A percentile compares a stretch with the other conserved stretches of the same genome.
Conservation (phyloP, 2,329 filamentous ascomycete species). For the Fusarium sp. region DNA sequence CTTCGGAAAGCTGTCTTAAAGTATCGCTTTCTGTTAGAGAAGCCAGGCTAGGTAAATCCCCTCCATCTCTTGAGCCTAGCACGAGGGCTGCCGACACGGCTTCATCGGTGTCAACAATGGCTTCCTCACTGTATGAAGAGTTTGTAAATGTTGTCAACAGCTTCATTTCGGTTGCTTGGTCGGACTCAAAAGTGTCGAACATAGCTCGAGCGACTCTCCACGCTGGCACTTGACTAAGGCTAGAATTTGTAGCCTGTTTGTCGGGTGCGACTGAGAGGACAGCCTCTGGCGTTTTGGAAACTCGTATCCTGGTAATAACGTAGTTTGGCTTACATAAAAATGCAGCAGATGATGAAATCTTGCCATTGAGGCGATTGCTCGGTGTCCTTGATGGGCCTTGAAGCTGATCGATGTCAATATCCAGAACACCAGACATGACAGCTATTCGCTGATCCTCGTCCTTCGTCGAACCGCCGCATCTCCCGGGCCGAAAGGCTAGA, state of each 20-base stretch:
- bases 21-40: constrained; percentile 42
- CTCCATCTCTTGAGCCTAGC: constrained; percentile 41
- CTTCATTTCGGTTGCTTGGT: background rate
- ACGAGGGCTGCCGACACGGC: constrained; percentile 52
- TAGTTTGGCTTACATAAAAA: constrained; percentile 45
- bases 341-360: constrained; percentile 26
- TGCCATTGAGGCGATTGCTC: constrained; percentile 20
- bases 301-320: constrained; percentile 26
- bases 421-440: constrained; percentile 35
- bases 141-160: constrained; percentile 12
- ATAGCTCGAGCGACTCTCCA: constrained; percentile 40
- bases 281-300: constrained; percentile 34
- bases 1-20: constrained; percentile 45
- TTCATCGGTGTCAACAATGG: constrained; percentile 49
- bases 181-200: constrained; percentile 36
- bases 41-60: constrained; percentile 35
- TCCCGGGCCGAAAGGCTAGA: constrained; percentile 32
- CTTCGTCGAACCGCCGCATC: constrained; percentile 34
- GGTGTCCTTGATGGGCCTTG: constrained; percentile 26
- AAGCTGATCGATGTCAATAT: constrained; percentile 34
- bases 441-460: constrained; percentile 41
- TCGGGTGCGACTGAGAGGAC: constrained; percentile 24
- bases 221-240: constrained; percentile 35
- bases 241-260: constrained; percentile 24
- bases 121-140: constrained; percentile 39